Percentiles rank a stretch among this genome's conserved stretches.
Conservation (phyloP, 2,329 filamentous ascomycete species). For the Fusarium armeniacum region DNA sequence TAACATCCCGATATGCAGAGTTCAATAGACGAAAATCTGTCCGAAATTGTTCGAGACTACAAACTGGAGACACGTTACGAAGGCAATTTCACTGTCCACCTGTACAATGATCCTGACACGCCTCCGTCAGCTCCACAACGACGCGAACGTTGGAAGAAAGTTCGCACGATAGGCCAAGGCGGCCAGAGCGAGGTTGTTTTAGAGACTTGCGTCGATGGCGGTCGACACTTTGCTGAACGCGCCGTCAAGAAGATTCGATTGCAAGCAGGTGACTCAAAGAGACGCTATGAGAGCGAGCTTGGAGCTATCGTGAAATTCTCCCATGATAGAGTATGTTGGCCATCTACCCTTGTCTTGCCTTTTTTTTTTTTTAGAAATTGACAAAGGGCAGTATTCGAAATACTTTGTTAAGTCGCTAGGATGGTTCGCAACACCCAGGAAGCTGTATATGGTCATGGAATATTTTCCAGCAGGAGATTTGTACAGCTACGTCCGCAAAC, state of each 20-base stretch:
- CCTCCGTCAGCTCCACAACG: neutral
- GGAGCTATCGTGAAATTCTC: neutral
- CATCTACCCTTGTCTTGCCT: no score
- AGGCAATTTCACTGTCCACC: neutral
- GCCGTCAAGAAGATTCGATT: slow-evolving; percentile 4
- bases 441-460: neutral
- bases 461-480: slow-evolving; percentile 1
- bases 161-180: neutral
- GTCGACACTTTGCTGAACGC: neutral
- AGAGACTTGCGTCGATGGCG: neutral
- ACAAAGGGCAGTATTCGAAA: neutral
- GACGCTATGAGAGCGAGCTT: neutral
- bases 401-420: neutral
- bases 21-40: neutral
- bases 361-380: no score
- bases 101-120: neutral
- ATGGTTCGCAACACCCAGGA: neutral
- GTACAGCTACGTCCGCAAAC: neutral
- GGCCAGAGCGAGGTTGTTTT: neutral
- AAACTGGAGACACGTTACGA: neutral
- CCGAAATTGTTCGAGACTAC: slow-evolving; percentile 6
- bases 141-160: neutral
- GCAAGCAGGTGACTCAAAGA: neutral
- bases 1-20: no score
- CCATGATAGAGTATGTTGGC: neutral